Evolutionary conservation across 768 basidiomycete species (phyloP).

Genomic region (Naganishia kalamii): DNA sequence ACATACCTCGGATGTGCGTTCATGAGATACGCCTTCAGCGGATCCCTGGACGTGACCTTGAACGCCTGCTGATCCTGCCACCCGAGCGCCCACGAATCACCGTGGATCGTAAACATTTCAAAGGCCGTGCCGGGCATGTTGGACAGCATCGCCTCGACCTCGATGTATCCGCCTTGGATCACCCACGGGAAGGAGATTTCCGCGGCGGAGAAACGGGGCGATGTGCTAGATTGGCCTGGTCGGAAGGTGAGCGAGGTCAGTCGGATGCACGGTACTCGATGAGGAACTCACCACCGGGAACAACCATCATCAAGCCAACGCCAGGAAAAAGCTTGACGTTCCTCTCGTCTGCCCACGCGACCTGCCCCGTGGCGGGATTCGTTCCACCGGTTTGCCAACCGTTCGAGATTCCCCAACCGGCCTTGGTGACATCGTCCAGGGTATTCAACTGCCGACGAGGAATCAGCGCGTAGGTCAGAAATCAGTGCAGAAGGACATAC

Average conservation of each 20-base stretch:
- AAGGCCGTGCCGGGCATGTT: neutral
- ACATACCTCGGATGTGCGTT: neutral
- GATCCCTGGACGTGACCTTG: neutral
- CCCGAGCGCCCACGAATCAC: neutral
- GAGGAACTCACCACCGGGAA: neutral
- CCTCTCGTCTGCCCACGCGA: neutral
- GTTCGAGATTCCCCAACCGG: neutral
- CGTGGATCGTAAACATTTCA: neutral
- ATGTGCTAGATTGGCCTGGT: neutral
- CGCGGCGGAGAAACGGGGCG: neutral
- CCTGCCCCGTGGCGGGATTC: neutral
- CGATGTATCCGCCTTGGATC: neutral
- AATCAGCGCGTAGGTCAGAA: no score
- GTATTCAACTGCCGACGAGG: neutral
- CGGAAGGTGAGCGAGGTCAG: neutral
- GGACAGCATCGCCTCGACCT: neutral
- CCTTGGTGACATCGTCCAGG: neutral
- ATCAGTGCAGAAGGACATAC: no score
- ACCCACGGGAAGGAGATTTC: neutral
- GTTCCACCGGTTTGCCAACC: neutral
- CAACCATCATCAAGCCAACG: neutral
- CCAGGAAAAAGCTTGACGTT: neutral
- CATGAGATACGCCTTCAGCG: neutral
- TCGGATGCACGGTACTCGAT: neutral
- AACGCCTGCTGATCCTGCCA: neutral